phyloP scores from a whole-genome alignment of 2,329 filamentous ascomycete genomes.

The Cytospora chrysosperma region DNA sequence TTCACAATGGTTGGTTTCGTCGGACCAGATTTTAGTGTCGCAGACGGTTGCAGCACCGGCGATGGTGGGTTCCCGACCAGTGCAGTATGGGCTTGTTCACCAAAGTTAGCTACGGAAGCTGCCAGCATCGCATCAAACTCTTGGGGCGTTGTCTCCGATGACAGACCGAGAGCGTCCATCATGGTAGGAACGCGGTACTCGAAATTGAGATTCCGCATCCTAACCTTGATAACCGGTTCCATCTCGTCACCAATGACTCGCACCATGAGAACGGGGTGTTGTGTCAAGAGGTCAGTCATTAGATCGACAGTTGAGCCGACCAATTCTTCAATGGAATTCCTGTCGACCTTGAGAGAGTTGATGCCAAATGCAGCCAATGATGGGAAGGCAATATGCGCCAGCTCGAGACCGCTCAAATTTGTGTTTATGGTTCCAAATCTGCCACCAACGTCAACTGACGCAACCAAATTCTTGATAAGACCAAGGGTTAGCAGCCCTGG shows the following conservation, averaged over 20 bases:
- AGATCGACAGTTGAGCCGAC: conserved; percentile 51
- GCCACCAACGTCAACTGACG: conserved; percentile 63
- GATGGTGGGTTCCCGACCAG: conserved; percentile 37
- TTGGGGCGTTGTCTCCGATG: conserved; percentile 64
- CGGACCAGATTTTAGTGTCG: conserved; percentile 29
- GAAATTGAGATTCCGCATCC: conserved; percentile 77
- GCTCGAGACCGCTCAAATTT: conserved; percentile 62
- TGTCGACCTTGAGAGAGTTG: conserved; percentile 57
- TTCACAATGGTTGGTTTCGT: conserved; percentile 66
- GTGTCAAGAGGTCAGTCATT: conserved; percentile 27
- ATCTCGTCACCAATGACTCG: conserved; percentile 92
- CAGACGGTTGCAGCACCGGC: conserved; percentile 23
- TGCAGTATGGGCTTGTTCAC: conserved; percentile 58
- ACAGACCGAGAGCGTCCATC: conserved; percentile 73
- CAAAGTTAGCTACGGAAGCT: conserved; percentile 75
- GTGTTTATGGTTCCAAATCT: conserved; percentile 65
- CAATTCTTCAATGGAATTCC: conserved; percentile 70
- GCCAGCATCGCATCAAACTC: conserved; percentile 75
- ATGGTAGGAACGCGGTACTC: conserved; percentile 87
- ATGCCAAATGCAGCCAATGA: conserved; percentile 78
- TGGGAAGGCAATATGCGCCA: conserved; percentile 81
- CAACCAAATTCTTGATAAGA: conserved; percentile 62
- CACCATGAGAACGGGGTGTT: conserved; percentile 69
- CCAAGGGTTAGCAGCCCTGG: conserved; percentile 80
- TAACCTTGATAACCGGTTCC: conserved; percentile 85